These are phyloP conservation scores for Leptosphaerulina australis DNA, from an alignment of 2,329 filamentous ascomycete species.

Conservation along the genomic window DNA sequence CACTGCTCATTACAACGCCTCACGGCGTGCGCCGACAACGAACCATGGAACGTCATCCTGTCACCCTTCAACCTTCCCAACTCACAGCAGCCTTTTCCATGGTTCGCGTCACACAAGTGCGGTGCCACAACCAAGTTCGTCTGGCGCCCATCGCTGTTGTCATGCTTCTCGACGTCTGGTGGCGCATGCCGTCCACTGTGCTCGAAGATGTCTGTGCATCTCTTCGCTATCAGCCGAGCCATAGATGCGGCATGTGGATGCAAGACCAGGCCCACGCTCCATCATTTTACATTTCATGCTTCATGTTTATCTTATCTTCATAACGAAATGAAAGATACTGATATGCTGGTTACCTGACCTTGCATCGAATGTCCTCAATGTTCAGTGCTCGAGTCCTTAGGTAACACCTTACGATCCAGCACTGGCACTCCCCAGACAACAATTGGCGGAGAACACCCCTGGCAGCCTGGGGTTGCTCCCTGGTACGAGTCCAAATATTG, in stretches of 20 bases:
- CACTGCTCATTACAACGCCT: background rate
- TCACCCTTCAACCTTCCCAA: conserved; percentile 6
- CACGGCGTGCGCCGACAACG: conserved; percentile 12
- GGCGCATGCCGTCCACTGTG: conserved; percentile 7
- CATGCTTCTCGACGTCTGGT: conserved; percentile 12
- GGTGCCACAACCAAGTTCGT: conserved; percentile 1
- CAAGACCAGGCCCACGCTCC: conserved; percentile 12
- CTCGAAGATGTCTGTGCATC: conserved; percentile 10
- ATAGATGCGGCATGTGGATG: conserved; percentile 11
- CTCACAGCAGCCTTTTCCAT: background rate
- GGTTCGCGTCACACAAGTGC: conserved; percentile 3
- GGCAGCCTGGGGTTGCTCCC: conserved; percentile 5
- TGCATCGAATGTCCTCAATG: conserved; percentile 3
- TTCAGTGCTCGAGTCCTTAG: conserved; percentile 1
- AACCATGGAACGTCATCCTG: conserved; percentile 18
- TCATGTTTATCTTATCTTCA: background rate
- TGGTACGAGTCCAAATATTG: conserved; percentile 13
- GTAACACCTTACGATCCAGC: conserved; percentile 6
- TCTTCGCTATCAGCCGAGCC: conserved; percentile 7
- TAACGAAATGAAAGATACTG: background rate
- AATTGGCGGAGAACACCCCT: conserved; percentile 9
- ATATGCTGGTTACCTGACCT: conserved; percentile 3
- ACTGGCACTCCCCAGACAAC: background rate
- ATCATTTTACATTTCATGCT: conserved; percentile 4
- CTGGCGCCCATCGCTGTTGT: background rate